Conservation (phyloP, 208 protist species). For the Leishmania mexicana region DNA sequence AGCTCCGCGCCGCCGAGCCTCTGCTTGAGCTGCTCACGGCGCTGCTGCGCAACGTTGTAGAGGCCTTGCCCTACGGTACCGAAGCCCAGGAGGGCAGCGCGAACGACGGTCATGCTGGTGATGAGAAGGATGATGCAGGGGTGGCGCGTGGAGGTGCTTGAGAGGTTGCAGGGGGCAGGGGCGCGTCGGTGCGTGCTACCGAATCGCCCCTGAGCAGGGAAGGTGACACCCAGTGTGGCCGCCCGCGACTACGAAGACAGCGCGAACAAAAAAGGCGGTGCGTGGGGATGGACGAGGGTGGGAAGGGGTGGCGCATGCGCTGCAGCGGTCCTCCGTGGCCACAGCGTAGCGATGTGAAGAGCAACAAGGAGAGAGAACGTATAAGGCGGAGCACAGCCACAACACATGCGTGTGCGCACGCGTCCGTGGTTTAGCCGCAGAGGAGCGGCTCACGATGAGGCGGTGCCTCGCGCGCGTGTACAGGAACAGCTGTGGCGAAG, state of each 20-base stretch:
- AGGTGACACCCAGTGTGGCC: neutral
- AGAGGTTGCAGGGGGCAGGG: neutral
- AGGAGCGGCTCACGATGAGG: neutral
- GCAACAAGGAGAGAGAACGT: neutral
- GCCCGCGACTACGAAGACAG: neutral
- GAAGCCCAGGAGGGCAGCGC: slow-evolving; percentile 43
- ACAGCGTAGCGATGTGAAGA: too few species aligned
- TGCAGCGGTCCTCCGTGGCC: neutral
- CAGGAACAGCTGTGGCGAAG: neutral
- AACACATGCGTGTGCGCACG: neutral
- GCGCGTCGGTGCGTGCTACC: neutral
- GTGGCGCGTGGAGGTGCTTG: neutral
- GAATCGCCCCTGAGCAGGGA: neutral
- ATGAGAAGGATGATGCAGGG: neutral
- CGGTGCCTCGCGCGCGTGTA: neutral
- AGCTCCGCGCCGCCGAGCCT: slow-evolving; percentile 30
- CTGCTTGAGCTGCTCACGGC: slow-evolving; percentile 27
- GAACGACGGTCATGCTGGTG: slow-evolving; percentile 12
- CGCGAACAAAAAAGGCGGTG: neutral
- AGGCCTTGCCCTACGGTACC: slow-evolving; percentile 47
- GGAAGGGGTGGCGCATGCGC: neutral
- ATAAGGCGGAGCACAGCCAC: neutral
- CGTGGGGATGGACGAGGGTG: neutral
- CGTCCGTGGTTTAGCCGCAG: neutral
- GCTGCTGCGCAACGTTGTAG: slow-evolving; percentile 38